A percentile compares a stretch with the other conserved stretches of the same genome.
Evolutionary conservation across 352 stramenopile species (phyloP).

Genomic region (Pythium sukuiense): DNA sequence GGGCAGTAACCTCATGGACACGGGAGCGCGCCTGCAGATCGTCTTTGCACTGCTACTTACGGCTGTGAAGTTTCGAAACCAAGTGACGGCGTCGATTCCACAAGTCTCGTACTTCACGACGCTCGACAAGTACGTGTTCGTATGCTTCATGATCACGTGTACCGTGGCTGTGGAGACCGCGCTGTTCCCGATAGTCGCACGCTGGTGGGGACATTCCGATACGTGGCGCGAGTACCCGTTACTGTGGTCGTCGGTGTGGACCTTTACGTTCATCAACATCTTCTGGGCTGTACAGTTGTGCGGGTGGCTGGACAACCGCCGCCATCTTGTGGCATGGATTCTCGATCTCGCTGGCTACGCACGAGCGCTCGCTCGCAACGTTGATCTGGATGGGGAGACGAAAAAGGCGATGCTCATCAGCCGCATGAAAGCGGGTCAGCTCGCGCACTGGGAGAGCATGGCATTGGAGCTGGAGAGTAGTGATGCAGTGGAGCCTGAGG

Average conservation of each 20-base stretch:
- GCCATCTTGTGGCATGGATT: neutral
- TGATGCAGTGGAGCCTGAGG: too few species aligned
- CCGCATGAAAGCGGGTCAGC: neutral
- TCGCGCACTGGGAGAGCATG: too few species aligned
- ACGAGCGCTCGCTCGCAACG: neutral
- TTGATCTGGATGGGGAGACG: neutral
- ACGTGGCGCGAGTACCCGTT: slow-evolving; percentile 33
- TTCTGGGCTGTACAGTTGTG: too few species aligned
- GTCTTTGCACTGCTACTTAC: slow-evolving; percentile 63
- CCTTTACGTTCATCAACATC: slow-evolving; percentile 47
- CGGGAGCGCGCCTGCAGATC: slow-evolving; percentile 54
- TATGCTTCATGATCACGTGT: slow-evolving; percentile 61
- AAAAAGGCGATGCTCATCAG: neutral
- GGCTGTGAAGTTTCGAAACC: slow-evolving; percentile 62
- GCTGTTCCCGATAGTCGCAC: slow-evolving; percentile 44
- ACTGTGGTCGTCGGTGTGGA: slow-evolving; percentile 33
- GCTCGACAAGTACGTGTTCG: slow-evolving; percentile 61
- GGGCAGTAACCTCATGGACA: slow-evolving; percentile 37
- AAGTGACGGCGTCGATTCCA: slow-evolving; percentile 48
- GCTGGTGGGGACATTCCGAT: slow-evolving; percentile 12
- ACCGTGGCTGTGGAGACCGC: slow-evolving; percentile 60
- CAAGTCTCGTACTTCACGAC: slow-evolving; percentile 71
- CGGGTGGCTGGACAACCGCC: too few species aligned
- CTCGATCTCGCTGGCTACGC: neutral
- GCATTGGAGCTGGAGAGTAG: too few species aligned